These are phyloP conservation scores for Rhodotorula sp. DNA, from an alignment of 1,284 basidiomycete species.

Conservation along the genomic window DNA sequence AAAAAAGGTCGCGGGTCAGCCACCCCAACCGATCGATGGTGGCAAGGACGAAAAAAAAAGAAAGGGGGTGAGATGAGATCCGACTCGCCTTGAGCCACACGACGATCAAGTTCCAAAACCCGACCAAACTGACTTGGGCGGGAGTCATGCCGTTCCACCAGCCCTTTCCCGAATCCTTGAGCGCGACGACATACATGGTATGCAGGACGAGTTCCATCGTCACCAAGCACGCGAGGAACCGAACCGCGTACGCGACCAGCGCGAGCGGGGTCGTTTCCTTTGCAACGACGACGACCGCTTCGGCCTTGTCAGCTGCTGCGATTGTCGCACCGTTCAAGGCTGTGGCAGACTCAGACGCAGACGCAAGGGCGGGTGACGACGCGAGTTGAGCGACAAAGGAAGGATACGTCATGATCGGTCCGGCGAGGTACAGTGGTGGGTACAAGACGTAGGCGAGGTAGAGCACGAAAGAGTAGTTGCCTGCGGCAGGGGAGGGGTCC, in stretches of 20 bases:
- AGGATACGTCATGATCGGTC: slow-evolving; percentile 95
- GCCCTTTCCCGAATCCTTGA: slow-evolving; percentile 65
- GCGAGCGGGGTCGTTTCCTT: slow-evolving; percentile 47
- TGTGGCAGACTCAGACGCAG: background rate
- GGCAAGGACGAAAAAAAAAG: too few species aligned
- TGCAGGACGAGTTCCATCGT: slow-evolving; percentile 92
- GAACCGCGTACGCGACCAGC: slow-evolving; percentile 60
- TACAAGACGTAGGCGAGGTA: slow-evolving; percentile 79
- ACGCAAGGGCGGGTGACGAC: background rate
- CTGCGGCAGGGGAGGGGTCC: slow-evolving; percentile 2
- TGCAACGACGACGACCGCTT: background rate
- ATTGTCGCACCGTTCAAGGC: background rate
- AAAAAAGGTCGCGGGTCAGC: too few species aligned
- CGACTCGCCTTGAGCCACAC: slow-evolving; percentile 87
- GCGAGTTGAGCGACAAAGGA: slow-evolving; percentile 79
- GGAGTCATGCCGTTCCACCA: slow-evolving; percentile 65
- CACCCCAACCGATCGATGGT: too few species aligned
- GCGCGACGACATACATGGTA: slow-evolving; percentile 94
- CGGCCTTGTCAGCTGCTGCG: background rate
- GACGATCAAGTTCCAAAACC: slow-evolving; percentile 94
- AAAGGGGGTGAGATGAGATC: slow-evolving; percentile 3
- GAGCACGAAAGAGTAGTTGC: slow-evolving; percentile 58
- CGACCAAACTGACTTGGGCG: slow-evolving; percentile 83
- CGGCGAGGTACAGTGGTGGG: slow-evolving; percentile 90
- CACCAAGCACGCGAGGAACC: slow-evolving; percentile 70